Percentiles rank a stretch among this genome's conserved stretches.
Evolutionary conservation across 768 basidiomycete genomes (phyloP).

Genomic region (Chlorophyllum brunneum): DNA sequence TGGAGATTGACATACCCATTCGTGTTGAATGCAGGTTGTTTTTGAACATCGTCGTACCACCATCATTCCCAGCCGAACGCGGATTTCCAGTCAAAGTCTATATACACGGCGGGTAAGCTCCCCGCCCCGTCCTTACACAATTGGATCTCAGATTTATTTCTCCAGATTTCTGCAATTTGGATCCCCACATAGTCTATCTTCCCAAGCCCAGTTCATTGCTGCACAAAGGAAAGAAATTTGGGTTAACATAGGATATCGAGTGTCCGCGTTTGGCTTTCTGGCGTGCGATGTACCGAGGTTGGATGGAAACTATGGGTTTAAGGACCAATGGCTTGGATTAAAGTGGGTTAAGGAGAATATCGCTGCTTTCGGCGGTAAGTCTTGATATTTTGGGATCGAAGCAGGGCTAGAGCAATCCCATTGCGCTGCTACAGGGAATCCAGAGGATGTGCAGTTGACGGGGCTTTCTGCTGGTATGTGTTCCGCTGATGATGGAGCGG

Average conservation of each 20-base stretch:
- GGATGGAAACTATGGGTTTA: slow-evolving; percentile 78
- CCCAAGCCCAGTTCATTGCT: slow-evolving; percentile 66
- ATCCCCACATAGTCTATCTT: slow-evolving; percentile 57
- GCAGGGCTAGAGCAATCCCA: not conserved
- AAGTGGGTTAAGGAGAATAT: slow-evolving; percentile 72
- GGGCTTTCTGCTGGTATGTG: slow-evolving; percentile 69
- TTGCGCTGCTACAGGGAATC: slow-evolving; percentile 41
- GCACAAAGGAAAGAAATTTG: slow-evolving; percentile 64
- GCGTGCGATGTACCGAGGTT: slow-evolving; percentile 59
- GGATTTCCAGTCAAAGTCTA: slow-evolving; percentile 67
- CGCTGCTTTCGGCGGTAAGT: slow-evolving; percentile 59
- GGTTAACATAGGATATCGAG: slow-evolving; percentile 75
- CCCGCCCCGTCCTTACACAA: not conserved
- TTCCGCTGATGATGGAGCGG: too few species aligned
- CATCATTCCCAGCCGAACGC: slow-evolving; percentile 39
- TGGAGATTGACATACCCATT: too few species aligned
- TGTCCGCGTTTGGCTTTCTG: slow-evolving; percentile 76
- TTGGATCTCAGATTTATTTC: not conserved
- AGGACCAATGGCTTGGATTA: slow-evolving; percentile 79
- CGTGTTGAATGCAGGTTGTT: slow-evolving; percentile 51
- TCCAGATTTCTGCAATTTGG: slow-evolving; percentile 74
- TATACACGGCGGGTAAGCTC: slow-evolving; percentile 66
- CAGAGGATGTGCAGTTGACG: slow-evolving; percentile 53
- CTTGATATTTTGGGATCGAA: not conserved
- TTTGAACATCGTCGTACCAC: slow-evolving; percentile 61